A percentile compares a stretch with the other conserved stretches of the same genome.
Conservation (phyloP, 2,329 filamentous ascomycete genomes). For the Neopestalotiopsis sp. region DNA sequence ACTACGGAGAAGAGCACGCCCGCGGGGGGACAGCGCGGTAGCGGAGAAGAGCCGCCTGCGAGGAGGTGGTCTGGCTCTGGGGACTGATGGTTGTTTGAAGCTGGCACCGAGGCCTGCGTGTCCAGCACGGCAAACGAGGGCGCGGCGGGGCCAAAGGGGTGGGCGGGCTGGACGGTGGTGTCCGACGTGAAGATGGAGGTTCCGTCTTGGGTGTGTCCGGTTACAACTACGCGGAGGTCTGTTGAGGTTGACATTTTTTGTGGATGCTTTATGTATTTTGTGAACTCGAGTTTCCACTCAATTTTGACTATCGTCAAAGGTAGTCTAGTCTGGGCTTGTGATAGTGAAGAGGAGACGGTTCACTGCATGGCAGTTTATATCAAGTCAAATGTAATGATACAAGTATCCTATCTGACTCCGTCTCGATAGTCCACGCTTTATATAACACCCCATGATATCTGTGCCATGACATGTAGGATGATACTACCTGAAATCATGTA, state of each 20-base stretch:
- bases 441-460: too few relatives aligned
- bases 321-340: background rate
- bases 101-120: conserved; percentile 34
- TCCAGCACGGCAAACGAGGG: conserved; percentile 39
- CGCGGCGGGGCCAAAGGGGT: conserved; percentile 37
- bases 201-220: conserved; percentile 34
- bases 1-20: conserved; percentile 42
- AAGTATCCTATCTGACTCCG: too few relatives aligned
- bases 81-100: conserved; percentile 30
- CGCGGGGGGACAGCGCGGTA: conserved; percentile 40
- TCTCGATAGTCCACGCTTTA: too few relatives aligned
- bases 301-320: too few relatives aligned
- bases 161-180: conserved; percentile 28
- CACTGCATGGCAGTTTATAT: too few relatives aligned
- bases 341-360: background rate
- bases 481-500: too few relatives aligned
- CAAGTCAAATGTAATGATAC: too few relatives aligned
- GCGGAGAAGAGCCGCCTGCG: conserved; percentile 17
- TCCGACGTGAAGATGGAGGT: conserved; percentile 38
- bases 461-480: too few relatives aligned
- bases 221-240: conserved; percentile 35
- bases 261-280: too few relatives aligned
- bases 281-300: too few relatives aligned
- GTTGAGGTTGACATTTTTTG: conserved; percentile 1
- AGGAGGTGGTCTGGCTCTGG: conserved; percentile 14